A percentile compares a stretch with the other conserved stretches of the same genome.
phyloP scores from a whole-genome alignment of 257 asterid genomes.

The Solanum dulcamara region DNA sequence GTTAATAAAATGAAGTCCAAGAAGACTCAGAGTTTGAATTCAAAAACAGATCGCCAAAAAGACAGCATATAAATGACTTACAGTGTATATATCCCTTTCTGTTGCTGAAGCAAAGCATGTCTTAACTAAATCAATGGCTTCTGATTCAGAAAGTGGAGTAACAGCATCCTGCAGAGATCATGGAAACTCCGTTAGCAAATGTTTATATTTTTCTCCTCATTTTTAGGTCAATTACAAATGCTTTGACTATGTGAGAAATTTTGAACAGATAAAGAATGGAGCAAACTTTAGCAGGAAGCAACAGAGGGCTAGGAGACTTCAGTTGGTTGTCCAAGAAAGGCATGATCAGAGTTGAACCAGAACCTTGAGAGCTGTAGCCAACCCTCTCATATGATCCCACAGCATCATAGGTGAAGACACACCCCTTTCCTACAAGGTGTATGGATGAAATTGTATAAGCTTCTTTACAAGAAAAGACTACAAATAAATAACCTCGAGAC shows the following conservation, averaged over 20 bases:
- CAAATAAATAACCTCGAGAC: neutral
- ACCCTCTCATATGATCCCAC: slow-evolving; percentile 97
- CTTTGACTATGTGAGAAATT: neutral
- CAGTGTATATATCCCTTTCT: slow-evolving; percentile 39
- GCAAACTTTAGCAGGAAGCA: slow-evolving; percentile 27
- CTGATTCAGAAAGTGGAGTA: slow-evolving; percentile 38
- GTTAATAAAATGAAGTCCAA: neutral
- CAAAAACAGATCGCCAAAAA: neutral
- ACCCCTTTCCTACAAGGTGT: slow-evolving; percentile 67
- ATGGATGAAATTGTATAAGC: neutral
- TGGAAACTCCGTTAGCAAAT: neutral
- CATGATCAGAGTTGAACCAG: slow-evolving; percentile 87
- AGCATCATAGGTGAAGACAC: slow-evolving; percentile 94
- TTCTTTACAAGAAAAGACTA: neutral
- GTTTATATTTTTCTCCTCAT: neutral
- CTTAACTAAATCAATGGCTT: slow-evolving; percentile 34
- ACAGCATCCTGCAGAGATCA: slow-evolving; percentile 29
- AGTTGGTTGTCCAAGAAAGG: slow-evolving; percentile 78
- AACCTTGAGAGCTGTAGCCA: slow-evolving; percentile 96
- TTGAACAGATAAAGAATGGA: neutral
- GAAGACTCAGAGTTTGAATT: neutral
- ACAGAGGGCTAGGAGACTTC: slow-evolving; percentile 33
- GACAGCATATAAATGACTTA: slow-evolving; percentile 3
- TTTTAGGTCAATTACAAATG: neutral
- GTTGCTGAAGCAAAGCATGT: slow-evolving; percentile 44